A percentile compares a stretch with the other conserved stretches of the same genome.
phyloP scores from a whole-genome alignment of 805 yeast species.

The Debaryomyces castellii region DNA sequence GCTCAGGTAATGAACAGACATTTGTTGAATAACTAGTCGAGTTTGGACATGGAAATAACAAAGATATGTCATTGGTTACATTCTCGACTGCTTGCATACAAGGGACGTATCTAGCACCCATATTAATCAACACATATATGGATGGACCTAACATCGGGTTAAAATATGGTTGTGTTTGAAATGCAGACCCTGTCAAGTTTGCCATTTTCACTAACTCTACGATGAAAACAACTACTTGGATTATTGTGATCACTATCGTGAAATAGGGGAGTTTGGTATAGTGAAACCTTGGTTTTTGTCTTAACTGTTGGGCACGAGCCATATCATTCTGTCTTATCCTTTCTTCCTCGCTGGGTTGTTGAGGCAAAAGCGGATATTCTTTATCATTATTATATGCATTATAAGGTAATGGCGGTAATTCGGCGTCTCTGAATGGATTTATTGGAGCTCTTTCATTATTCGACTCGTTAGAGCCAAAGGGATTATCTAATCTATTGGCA shows the following conservation, averaged over 20 bases:
- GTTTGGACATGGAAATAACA: constrained; percentile 67
- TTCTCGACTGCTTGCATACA: constrained; percentile 59
- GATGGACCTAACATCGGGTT: constrained; percentile 83
- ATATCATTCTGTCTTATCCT: constrained; percentile 19
- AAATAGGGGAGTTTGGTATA: constrained; percentile 41
- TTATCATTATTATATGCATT: background rate
- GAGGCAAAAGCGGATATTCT: background rate
- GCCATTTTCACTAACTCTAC: constrained; percentile 62
- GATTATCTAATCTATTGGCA: background rate
- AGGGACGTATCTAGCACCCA: constrained; percentile 72
- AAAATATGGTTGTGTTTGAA: constrained; percentile 69
- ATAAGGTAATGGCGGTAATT: background rate
- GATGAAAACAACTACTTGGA: constrained; percentile 57
- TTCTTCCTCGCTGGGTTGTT: constrained; percentile 9
- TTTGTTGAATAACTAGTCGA: constrained; percentile 55
- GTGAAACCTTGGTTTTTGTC: constrained; percentile 32
- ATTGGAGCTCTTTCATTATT: background rate
- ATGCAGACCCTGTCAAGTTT: constrained; percentile 57
- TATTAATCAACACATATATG: constrained; percentile 58
- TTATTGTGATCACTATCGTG: constrained; percentile 39
- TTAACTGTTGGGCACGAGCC: constrained; percentile 22
- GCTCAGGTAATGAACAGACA: constrained; percentile 54
- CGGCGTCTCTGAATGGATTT: background rate
- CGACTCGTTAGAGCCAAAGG: background rate
- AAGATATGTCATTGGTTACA: constrained; percentile 46